phyloP scores from a whole-genome alignment of 225 moss, liverwort and hornwort species.

The Marchantia polymorpha region DNA sequence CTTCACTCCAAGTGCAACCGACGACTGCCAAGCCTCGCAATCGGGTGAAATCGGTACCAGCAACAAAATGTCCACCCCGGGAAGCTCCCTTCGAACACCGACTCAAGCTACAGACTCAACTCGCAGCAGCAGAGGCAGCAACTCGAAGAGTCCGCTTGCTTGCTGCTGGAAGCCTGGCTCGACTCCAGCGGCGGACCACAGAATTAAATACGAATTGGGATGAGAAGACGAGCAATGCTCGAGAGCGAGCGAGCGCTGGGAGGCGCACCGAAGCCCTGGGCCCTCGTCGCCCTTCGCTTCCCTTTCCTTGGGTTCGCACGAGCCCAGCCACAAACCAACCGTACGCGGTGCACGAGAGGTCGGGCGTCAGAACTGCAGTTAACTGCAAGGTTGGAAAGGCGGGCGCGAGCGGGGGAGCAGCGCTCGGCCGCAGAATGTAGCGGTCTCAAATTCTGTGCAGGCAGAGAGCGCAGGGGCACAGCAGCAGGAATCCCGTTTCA shows the following conservation, averaged over 20 bases:
- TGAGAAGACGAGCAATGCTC: neutral
- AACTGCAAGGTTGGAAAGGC: too few species aligned
- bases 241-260: neutral
- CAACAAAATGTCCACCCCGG: neutral
- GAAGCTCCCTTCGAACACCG: too few species aligned
- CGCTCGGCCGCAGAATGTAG: neutral
- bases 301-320: neutral
- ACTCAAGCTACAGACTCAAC: neutral
- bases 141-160: slow-evolving; percentile 1
- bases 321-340: neutral
- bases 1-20: neutral
- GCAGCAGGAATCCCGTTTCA: neutral
- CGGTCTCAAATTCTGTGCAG: neutral
- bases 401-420: neutral
- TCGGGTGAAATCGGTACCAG: neutral
- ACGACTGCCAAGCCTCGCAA: neutral
- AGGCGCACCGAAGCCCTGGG: neutral
- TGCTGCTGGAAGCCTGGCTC: neutral
- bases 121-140: neutral
- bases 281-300: neutral
- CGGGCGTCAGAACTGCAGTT: too few species aligned
- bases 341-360: neutral
- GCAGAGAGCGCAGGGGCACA: neutral
- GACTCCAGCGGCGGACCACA: neutral
- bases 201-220: neutral